Conservation (phyloP, 2,329 filamentous ascomycete species). For the Pseudodiploospora longispora region DNA sequence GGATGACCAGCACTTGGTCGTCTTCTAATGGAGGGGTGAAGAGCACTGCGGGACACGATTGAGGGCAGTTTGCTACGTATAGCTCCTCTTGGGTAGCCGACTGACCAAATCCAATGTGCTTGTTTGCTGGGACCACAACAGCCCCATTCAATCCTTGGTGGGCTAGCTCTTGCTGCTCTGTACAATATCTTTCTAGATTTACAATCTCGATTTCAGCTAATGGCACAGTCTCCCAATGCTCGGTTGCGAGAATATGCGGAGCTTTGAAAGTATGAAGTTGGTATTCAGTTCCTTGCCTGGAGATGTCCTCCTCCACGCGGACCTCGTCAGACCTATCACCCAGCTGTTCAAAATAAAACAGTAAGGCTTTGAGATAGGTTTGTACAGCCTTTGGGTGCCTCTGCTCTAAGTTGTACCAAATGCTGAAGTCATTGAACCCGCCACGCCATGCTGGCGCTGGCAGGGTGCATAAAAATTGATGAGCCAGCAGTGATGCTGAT, state of each 20-base stretch:
- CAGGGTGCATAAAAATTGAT: conserved; percentile 24
- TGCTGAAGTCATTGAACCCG: conserved; percentile 23
- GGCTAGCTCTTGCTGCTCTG: conserved; percentile 13
- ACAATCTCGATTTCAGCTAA: conserved; percentile 10
- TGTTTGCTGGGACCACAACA: conserved; percentile 26
- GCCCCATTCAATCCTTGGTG: conserved; percentile 18
- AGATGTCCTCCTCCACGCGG: neutral
- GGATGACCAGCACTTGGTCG: conserved; percentile 18
- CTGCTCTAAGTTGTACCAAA: conserved; percentile 26
- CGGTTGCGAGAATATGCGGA: neutral
- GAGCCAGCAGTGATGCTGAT: conserved; percentile 20
- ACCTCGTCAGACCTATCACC: conserved; percentile 4
- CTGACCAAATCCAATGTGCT: conserved; percentile 25
- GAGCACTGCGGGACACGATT: conserved; percentile 26
- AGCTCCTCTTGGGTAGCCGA: conserved; percentile 29
- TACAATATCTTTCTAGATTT: conserved; percentile 17
- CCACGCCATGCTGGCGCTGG: conserved; percentile 13
- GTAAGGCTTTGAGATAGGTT: conserved; percentile 22
- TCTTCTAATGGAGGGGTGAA: conserved; percentile 21
- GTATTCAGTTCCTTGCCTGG: conserved; percentile 11
- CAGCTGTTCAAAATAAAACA: conserved; percentile 19
- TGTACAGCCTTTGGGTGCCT: conserved; percentile 19
- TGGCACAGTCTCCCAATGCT: neutral
- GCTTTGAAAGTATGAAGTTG: conserved; percentile 10
- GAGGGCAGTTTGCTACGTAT: conserved; percentile 25